Evolutionary conservation across 202 grass and related monocot species (phyloP).

Genomic region (Bolboschoenoplectus hybrid): DNA sequence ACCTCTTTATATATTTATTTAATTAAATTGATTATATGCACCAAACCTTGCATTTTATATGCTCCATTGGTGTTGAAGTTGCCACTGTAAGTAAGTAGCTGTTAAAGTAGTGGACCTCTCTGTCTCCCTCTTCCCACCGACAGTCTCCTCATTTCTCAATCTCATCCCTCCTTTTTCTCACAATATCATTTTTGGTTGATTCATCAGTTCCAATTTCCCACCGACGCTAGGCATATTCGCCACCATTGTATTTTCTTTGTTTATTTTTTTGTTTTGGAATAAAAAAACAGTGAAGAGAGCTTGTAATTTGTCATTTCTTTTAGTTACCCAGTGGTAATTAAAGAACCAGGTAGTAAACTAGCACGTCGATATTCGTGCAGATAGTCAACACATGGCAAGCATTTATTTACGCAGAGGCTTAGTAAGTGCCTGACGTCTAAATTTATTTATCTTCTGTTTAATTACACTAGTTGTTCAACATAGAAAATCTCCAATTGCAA

Average conservation of each 20-base stretch:
- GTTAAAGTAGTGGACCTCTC: slow-evolving; percentile 37
- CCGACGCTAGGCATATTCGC: slow-evolving; percentile 11
- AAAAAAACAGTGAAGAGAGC: neutral
- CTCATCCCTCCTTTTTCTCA: slow-evolving; percentile 13
- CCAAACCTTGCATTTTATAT: neutral
- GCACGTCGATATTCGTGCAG: neutral
- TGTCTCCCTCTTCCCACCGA: slow-evolving; percentile 33
- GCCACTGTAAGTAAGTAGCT: slow-evolving; percentile 20
- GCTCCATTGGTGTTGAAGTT: slow-evolving; percentile 26
- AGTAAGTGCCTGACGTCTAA: neutral
- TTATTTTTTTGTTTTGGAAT: neutral
- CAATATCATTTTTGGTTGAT: neutral
- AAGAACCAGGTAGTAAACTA: neutral
- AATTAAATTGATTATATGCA: neutral
- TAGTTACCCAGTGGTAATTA: neutral
- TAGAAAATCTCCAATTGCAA: neutral
- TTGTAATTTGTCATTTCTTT: neutral
- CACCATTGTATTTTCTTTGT: neutral
- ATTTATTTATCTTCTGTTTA: neutral
- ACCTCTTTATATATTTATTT: neutral
- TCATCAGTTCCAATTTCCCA: slow-evolving; percentile 24
- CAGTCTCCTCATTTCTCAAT: slow-evolving; percentile 24
- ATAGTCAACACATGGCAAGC: neutral
- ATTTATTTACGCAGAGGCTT: neutral
- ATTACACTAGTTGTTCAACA: neutral